Conservation (phyloP, 768 basidiomycete species). For the Boletus rex-veris region DNA sequence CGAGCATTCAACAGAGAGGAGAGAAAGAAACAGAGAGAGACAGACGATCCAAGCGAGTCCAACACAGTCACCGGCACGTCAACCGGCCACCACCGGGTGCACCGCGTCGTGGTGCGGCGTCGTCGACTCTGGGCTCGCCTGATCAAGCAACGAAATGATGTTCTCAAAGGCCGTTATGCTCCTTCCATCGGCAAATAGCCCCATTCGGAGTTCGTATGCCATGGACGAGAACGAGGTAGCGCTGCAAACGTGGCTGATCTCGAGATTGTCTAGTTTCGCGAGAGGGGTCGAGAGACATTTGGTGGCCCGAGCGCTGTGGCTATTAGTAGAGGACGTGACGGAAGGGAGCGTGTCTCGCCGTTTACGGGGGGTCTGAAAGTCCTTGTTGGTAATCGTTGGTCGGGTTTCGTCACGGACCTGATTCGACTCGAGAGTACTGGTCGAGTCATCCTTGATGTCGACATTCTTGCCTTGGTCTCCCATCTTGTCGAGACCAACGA, state of each 20-base stretch:
- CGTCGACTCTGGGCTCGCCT: constrained; percentile 16
- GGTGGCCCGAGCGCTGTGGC: not conserved
- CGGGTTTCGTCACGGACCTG: constrained; percentile 2
- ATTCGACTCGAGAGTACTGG: not conserved
- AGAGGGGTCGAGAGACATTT: constrained; percentile 21
- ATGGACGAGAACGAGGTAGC: constrained; percentile 26
- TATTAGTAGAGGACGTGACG: not conserved
- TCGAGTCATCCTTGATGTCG: not conserved
- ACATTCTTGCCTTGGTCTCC: not conserved
- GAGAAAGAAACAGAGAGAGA: not conserved
- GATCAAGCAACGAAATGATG: constrained; percentile 30
- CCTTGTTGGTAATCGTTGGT: not conserved
- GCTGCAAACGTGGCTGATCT: constrained; percentile 11
- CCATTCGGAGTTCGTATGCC: constrained; percentile 25
- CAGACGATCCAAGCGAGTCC: not conserved
- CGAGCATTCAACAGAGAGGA: not conserved
- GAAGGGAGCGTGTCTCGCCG: constrained; percentile 16
- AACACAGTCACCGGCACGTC: not conserved
- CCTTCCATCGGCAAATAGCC: constrained; percentile 23
- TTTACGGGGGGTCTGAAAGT: constrained; percentile 2
- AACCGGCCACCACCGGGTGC: constrained; percentile 5
- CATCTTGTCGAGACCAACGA: constrained; percentile 9
- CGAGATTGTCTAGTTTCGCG: constrained; percentile 12
- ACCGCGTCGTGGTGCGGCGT: not conserved
- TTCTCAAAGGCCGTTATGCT: constrained; percentile 24